Evolutionary conservation across 2,329 filamentous ascomycete genomes (phyloP), one percentile per base, ranked within the genome.

Genomic region (Hypoxylon sp.): DNA sequence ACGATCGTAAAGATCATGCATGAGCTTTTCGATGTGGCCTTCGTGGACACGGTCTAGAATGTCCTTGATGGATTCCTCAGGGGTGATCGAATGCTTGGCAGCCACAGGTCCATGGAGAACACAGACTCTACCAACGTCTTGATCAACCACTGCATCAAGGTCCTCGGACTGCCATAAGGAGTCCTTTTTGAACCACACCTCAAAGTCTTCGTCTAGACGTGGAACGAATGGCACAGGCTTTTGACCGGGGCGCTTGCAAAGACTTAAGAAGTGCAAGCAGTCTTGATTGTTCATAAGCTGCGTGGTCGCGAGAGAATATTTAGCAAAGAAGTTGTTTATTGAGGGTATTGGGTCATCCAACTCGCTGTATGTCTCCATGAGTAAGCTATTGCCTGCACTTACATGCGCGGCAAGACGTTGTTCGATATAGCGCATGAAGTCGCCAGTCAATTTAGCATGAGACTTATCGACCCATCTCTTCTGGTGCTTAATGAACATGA

Each of bases 381-480:
- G 44, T 8, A 61, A 59, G 24, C 9, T 35, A 17, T 24, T 33
- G n/a, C 14, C 31, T 9, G 22, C 11, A 4, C 13, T 53, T n/a
- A 47, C n/a, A 33, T 71, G 37, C 8, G 37, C 14, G 14, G 56
- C 56, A 17, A 71, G 67, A 17, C 75, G 68, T 35, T 74, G 72
- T 35, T 73, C 68, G 3, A 73, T 65, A 35, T 73, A 74, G 26
- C 67, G 62, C 3, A 75, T 67, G 54, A 77, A 78, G 48, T 77
- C 75, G 1, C 61, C 51, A 10, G 71, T 66, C 17, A 77, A 59
- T 47, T 52, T 31, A 9, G 60, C 52, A 37, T 74, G 74, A 33
- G 73, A 76, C 24, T 42, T 46, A 59, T 85, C 81, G 50, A 84
- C 81, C 83, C 83, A 85, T 67, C 80, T 79, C 42, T 76, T 77